Base-by-base conservation (phyloP, 441 rosid species). In the Manihot esculenta region DNA sequence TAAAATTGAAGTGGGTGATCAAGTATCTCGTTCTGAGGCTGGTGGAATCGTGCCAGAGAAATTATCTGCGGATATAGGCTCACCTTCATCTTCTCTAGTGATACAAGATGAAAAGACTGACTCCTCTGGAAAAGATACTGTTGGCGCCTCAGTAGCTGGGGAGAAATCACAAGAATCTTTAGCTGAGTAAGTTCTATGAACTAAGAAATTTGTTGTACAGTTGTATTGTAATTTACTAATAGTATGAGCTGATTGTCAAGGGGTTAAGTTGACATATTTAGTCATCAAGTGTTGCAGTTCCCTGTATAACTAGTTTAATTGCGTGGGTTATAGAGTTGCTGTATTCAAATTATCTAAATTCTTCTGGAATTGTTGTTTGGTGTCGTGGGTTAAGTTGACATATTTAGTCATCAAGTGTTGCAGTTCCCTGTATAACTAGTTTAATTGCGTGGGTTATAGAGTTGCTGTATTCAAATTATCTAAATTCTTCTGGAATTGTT, bases 151-250 rank as follows among this genome's bases (percentile, higher is more conserved):
- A 33, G 53, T 8, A 47, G 72, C 54, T 11, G 38, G 1, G 54
- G 68, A 66, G 41, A 74, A 75, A 62, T 70, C 74, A 49, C 44
- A 50, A 72, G 57, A 20, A 30, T 69, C 68, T 51, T 72, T 21
- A 71, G 62, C 57, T 56, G 76, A 50, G 64, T 45, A 33, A 33
- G 33, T 50, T 30, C 1, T 44, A 11, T 72, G 58, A 59, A 50
- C 18, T n/a, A 51, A 21, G 45, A 38, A 26, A n/a, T 66, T 48
- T 66, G 1, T 33, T 65, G 68, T 73, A 73, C 48, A 73, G 67
- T 3, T 41, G 30, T 51, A 2, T 17, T 66, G 55, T 66, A 66
- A 49, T n/a, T 51, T 42, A 15, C 62, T 33, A 13, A 27, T 26
- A 4, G 20, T 73, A 48, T 41, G 59, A 73, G 54, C 67, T 42